Conservation (phyloP, 305 asterid species). For the Fraxinus sp. region DNA sequence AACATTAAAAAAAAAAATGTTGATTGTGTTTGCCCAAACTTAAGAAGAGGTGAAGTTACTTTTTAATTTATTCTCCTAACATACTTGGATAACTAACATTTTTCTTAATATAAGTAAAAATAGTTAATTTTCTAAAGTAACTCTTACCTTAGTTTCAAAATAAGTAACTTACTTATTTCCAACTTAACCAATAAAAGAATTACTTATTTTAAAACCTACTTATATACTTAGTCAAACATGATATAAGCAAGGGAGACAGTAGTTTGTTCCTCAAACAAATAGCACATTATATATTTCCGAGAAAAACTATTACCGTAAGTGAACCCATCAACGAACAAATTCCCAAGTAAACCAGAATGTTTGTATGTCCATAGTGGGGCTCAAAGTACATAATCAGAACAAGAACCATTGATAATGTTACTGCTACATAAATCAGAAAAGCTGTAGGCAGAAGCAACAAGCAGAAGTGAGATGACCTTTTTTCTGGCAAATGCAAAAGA, state of each 20-base stretch:
- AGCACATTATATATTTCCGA: not conserved
- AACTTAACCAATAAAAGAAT: not conserved
- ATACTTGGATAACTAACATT: not conserved
- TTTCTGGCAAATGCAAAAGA: not conserved
- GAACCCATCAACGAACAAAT: constrained; percentile 80
- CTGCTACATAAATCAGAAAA: constrained; percentile 56
- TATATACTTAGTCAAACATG: not conserved
- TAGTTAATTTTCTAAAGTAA: not conserved
- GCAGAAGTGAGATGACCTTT: constrained; percentile 21
- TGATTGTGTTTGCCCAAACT: not conserved
- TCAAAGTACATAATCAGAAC: constrained; percentile 58
- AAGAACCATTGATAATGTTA: constrained; percentile 48
- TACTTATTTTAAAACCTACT: not conserved
- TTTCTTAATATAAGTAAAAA: not conserved
- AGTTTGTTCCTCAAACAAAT: constrained; percentile 3
- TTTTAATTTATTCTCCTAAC: not conserved
- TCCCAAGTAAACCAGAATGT: constrained; percentile 64
- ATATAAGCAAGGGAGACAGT: not conserved
- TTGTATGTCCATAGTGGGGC: constrained; percentile 68
- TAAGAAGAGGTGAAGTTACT: not conserved
- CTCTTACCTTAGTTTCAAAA: not conserved
- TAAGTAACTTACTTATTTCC: not conserved
- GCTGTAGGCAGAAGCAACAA: constrained; percentile 44
- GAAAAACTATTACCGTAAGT: constrained; percentile 54
- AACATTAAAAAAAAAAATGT: not conserved